Percentiles rank a stretch among this genome's conserved stretches.
Evolutionary conservation across 192 early-diverging fungal species (phyloP).

Genomic region (Diversispora eburnea): DNA sequence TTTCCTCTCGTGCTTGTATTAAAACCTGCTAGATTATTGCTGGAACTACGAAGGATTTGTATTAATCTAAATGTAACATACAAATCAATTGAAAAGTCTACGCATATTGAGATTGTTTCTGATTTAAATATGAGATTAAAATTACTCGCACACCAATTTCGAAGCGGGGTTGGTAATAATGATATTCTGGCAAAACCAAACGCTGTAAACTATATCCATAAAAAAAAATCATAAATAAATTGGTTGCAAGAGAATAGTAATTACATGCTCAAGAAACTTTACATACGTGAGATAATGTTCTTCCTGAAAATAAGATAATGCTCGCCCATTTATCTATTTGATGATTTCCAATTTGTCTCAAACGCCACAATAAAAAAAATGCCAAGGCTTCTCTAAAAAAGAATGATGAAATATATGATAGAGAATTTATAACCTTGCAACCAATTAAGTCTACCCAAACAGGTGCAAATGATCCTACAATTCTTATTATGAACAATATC

Average conservation of each 20-base stretch:
- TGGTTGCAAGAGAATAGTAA: background rate
- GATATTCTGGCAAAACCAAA: background rate
- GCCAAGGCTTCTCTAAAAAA: background rate
- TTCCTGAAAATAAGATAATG: background rate
- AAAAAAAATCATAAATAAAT: background rate
- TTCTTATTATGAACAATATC: background rate
- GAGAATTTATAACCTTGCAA: background rate
- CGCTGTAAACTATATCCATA: background rate
- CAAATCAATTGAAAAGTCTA: conserved; percentile 7
- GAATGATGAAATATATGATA: background rate
- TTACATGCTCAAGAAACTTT: background rate
- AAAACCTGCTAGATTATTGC: background rate
- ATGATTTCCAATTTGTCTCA: conserved; percentile 12
- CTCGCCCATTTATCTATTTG: background rate
- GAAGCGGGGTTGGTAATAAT: background rate
- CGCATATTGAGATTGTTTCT: background rate
- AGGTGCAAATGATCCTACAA: no score
- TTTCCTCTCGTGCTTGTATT: background rate
- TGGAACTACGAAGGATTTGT: background rate
- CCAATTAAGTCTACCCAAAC: background rate
- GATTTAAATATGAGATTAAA: no score
- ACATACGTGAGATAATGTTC: background rate
- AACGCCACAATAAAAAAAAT: conserved; percentile 21
- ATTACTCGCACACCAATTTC: background rate
- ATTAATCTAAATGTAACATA: conserved; percentile 10